Percentiles rank a stretch among this genome's conserved stretches.
Evolutionary conservation across 2,329 filamentous ascomycete species (phyloP).

Genomic region (Dactylonectria estremocensis): DNA sequence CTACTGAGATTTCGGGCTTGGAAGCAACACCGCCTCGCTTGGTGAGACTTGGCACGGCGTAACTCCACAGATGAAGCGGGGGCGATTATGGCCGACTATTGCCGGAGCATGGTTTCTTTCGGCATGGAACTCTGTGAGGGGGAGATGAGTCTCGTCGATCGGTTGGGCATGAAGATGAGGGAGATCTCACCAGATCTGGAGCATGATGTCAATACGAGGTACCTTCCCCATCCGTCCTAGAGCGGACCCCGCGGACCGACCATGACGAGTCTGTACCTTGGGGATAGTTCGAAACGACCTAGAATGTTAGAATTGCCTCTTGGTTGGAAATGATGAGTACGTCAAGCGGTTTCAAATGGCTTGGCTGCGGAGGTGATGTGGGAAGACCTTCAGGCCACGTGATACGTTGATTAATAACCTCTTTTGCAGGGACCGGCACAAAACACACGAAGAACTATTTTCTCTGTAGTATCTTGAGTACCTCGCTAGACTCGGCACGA

Average conservation of each 20-base stretch:
- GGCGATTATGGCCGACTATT: conserved; percentile 30
- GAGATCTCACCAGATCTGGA: conserved; percentile 21
- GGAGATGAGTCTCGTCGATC: neutral
- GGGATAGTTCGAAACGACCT: neutral
- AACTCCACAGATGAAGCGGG: conserved; percentile 13
- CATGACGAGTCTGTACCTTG: neutral
- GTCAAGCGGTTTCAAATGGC: neutral
- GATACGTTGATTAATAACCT: conserved; percentile 2
- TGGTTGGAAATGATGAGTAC: neutral
- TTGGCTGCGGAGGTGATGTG: neutral
- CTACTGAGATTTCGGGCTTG: conserved; percentile 2
- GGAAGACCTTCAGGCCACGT: neutral
- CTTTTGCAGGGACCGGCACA: neutral
- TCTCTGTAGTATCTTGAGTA: neutral
- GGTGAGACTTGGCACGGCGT: neutral
- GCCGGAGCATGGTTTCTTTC: conserved; percentile 10
- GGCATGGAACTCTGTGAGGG: neutral
- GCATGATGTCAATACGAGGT: neutral
- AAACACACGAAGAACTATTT: neutral
- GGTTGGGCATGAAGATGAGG: conserved; percentile 6
- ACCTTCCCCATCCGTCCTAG: conserved; percentile 14
- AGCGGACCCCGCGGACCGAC: conserved; percentile 3
- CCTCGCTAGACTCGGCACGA: neutral
- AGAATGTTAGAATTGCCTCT: neutral
- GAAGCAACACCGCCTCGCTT: conserved; percentile 11